Conservation (phyloP, 2,329 filamentous ascomycete genomes). For the Monosporascus sp. region DNA sequence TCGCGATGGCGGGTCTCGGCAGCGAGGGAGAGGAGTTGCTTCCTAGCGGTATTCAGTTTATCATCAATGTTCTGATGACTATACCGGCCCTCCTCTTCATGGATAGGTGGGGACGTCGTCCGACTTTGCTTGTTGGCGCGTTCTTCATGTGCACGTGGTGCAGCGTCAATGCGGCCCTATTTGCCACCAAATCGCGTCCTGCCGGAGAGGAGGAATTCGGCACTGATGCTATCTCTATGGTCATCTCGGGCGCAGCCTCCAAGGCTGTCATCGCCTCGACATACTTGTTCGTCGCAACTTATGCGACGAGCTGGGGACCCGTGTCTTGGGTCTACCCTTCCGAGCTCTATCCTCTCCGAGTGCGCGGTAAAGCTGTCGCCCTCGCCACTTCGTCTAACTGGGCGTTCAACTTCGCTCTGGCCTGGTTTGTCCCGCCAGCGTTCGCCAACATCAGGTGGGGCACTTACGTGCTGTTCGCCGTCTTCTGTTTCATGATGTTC, state of each 20-base stretch:
- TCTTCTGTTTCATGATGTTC: slow-evolving; percentile 47
- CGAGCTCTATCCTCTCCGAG: slow-evolving; percentile 41
- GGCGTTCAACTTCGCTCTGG: slow-evolving; percentile 46
- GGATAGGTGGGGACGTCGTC: slow-evolving; percentile 70
- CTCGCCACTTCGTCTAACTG: slow-evolving; percentile 47
- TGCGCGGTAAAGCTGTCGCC: slow-evolving; percentile 48
- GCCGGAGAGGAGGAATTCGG: slow-evolving; percentile 30
- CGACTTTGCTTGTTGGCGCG: slow-evolving; percentile 60
- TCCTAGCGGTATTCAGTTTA: slow-evolving; percentile 65
- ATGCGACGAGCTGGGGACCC: slow-evolving; percentile 39
- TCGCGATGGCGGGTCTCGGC: slow-evolving; percentile 64
- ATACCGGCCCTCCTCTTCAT: slow-evolving; percentile 69
- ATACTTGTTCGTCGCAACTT: slow-evolving; percentile 56
- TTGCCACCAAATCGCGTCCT: slow-evolving; percentile 35
- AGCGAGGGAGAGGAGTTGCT: slow-evolving; percentile 49
- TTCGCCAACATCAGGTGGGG: slow-evolving; percentile 45
- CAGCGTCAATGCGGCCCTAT: slow-evolving; percentile 40
- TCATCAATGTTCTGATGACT: slow-evolving; percentile 79
- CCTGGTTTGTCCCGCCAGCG: slow-evolving; percentile 41
- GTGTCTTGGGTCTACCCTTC: slow-evolving; percentile 41
- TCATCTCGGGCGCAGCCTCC: slow-evolving; percentile 41
- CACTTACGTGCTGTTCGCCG: slow-evolving; percentile 46
- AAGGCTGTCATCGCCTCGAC: slow-evolving; percentile 60
- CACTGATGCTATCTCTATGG: slow-evolving; percentile 39
- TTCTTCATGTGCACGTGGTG: slow-evolving; percentile 54